Conservation (phyloP, 495 filamentous ascomycete genomes). For the Penicillium riverlandense region DNA sequence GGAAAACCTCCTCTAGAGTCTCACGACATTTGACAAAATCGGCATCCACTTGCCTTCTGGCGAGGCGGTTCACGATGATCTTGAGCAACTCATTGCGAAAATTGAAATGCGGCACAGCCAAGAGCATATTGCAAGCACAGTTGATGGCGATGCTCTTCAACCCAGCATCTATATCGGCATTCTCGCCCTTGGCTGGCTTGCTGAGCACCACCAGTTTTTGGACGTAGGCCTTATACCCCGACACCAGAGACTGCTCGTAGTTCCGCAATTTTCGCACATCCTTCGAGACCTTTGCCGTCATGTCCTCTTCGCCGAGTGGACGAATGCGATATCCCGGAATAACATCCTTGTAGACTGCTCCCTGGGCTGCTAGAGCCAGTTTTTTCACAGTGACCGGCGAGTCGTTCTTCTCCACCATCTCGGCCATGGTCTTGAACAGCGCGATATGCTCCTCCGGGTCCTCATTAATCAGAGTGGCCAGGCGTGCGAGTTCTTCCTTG, state of each 20-base stretch:
- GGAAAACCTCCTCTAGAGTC: slow-evolving; percentile 74
- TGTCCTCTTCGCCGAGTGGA: slow-evolving; percentile 63
- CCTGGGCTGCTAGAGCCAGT: slow-evolving; percentile 73
- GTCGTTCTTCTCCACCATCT: slow-evolving; percentile 52
- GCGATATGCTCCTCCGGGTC: slow-evolving; percentile 85
- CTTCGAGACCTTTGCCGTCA: slow-evolving; percentile 75
- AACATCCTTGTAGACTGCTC: slow-evolving; percentile 89
- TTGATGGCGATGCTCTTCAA: slow-evolving; percentile 69
- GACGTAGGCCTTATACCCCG: slow-evolving; percentile 77
- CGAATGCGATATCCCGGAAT: slow-evolving; percentile 95
- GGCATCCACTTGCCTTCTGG: slow-evolving; percentile 55
- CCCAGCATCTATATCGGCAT: slow-evolving; percentile 24
- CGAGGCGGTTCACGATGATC: slow-evolving; percentile 78
- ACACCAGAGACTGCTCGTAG: slow-evolving; percentile 78
- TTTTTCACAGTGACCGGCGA: slow-evolving; percentile 69
- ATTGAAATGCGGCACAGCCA: slow-evolving; percentile 90
- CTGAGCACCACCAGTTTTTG: slow-evolving; percentile 58
- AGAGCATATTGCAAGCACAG: slow-evolving; percentile 73
- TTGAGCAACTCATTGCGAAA: slow-evolving; percentile 80
- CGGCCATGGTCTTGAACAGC: slow-evolving; percentile 66
- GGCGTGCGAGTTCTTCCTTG: slow-evolving; percentile 85
- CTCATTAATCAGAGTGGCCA: slow-evolving; percentile 78
- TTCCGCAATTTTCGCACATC: slow-evolving; percentile 73
- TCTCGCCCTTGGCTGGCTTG: slow-evolving; percentile 36
- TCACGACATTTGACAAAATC: slow-evolving; percentile 73